Base-by-base conservation (phyloP, 2,329 filamentous ascomycete genomes). In the Pestalotiopsis sp. region DNA sequence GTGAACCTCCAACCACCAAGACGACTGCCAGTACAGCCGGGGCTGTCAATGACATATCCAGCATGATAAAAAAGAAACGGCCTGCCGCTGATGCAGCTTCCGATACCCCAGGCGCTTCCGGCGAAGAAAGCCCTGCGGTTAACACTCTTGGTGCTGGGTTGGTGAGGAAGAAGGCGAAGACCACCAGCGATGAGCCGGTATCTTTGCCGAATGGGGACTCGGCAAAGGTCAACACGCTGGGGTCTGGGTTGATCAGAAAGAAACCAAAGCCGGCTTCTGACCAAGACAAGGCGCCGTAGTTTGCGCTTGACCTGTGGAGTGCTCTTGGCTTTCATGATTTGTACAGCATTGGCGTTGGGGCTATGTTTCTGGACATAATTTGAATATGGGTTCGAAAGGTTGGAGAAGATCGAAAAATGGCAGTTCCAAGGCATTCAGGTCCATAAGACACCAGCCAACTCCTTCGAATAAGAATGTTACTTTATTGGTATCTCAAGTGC, bases 131-230 rank as follows among this genome's bases (percentile, higher is more conserved):
- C n/a, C 67, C 67, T 20, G 66, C 65, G 4, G 78, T 80, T 0
- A 82, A 80, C 27, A 77, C 77, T 0, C 74, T 84, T 6, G 78
- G 77, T 14, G 74, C 73, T 17, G 80, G 79, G 2, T 72, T 85
- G 13, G 80, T 88, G 56, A 80, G 84, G 68, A 89, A 86, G 78
- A 89, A 87, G 77, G 79, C 79, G 41, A 87, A 86, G 73, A 75
- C 73, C 2, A 77, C 72, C n/a, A 52, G 23, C 13, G 59, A 69
- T 31, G 41, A 56, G n/a, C 23, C 56, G 23, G 27, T 36, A 36
- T 23, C 52, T 11, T n/a, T 27, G 64, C 20, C 56, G 49, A 41
- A 17, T 25, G 11, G 5, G 9, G 64, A 59, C n/a, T 56, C 52
- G 13, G 14, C 56, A 13, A 5, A 60, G 9, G 78, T 81, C 0